Percentiles rank a stretch among this genome's conserved stretches.
These are phyloP conservation scores for Penicillium herquei DNA, from an alignment of 495 filamentous ascomycete genomes.

Conservation along the genomic window DNA sequence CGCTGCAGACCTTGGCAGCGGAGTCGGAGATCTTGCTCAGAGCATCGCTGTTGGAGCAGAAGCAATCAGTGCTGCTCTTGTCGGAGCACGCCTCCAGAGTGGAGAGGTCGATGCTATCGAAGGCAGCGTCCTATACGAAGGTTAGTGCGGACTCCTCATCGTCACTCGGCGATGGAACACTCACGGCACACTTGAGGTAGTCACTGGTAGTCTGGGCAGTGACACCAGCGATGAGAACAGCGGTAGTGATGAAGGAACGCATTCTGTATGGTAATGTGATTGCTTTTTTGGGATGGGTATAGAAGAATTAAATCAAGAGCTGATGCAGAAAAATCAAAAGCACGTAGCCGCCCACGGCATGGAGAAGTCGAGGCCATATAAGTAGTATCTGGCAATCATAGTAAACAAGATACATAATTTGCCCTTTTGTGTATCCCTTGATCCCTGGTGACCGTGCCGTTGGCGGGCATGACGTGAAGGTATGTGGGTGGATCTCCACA, in stretches of 20 bases:
- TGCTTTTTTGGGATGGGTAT: neutral
- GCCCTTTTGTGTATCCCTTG: slow-evolving; percentile 20
- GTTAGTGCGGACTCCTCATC: neutral
- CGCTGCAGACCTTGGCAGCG: slow-evolving; percentile 6
- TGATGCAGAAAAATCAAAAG: no score
- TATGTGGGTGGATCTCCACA: slow-evolving; percentile 14
- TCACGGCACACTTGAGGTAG: slow-evolving; percentile 19
- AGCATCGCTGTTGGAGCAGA: slow-evolving; percentile 23
- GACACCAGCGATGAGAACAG: slow-evolving; percentile 19
- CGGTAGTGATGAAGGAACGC: slow-evolving; percentile 21
- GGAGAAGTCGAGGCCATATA: slow-evolving; percentile 11
- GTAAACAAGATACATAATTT: slow-evolving; percentile 14
- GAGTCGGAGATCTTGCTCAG: slow-evolving; percentile 4
- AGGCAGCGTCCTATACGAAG: slow-evolving; percentile 10
- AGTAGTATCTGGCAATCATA: slow-evolving; percentile 6
- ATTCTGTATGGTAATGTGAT: slow-evolving; percentile 8
- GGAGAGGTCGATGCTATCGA: slow-evolving; percentile 7
- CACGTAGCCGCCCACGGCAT: neutral
- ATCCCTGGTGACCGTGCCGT: slow-evolving; percentile 4
- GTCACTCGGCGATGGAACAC: neutral
- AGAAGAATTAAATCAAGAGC: neutral
- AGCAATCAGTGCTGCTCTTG: slow-evolving; percentile 13
- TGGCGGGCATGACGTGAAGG: slow-evolving; percentile 17
- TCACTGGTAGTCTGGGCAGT: slow-evolving; percentile 6
- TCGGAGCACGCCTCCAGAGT: slow-evolving; percentile 8